Conservation (phyloP, 495 filamentous ascomycete genomes). For the Staphylotrichum longicolle region DNA sequence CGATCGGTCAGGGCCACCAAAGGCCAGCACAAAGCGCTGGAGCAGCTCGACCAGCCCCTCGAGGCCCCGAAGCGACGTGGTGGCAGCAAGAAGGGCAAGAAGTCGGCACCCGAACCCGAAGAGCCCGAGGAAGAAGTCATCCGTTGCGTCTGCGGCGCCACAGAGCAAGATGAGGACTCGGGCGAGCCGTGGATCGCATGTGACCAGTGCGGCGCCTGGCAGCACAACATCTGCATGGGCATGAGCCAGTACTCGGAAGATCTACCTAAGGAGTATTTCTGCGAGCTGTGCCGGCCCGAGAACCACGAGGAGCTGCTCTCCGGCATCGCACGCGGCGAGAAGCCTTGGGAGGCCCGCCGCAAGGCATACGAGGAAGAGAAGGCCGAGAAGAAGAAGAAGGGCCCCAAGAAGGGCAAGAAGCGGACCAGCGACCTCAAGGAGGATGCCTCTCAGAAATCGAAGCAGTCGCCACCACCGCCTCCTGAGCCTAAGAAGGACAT, state of each 20-base stretch:
- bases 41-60: constrained; percentile 62
- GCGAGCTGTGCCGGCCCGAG: constrained; percentile 82
- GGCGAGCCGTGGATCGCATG: constrained; percentile 87
- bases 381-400: constrained; percentile 46
- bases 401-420: constrained; percentile 51
- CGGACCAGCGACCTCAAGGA: constrained; percentile 51
- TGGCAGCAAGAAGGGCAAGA: constrained; percentile 51
- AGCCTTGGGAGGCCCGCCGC: constrained; percentile 74
- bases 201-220: constrained; percentile 88
- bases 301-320: constrained; percentile 73
- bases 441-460: constrained; percentile 40
- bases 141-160: constrained; percentile 88
- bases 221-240: constrained; percentile 95
- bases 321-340: constrained; percentile 73
- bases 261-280: constrained; percentile 77
- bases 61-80: constrained; percentile 62
- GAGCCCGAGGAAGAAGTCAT: constrained; percentile 68
- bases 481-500: constrained; percentile 40
- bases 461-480: constrained; percentile 39
- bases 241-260: constrained; percentile 72
- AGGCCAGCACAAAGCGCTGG: constrained; percentile 86
- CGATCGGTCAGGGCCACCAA: constrained; percentile 94
- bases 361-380: constrained; percentile 51
- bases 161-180: constrained; percentile 77
- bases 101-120: constrained; percentile 54